Evolutionary conservation across 2,329 filamentous ascomycete genomes (phyloP).

Genomic region (Penicillium sp.): DNA sequence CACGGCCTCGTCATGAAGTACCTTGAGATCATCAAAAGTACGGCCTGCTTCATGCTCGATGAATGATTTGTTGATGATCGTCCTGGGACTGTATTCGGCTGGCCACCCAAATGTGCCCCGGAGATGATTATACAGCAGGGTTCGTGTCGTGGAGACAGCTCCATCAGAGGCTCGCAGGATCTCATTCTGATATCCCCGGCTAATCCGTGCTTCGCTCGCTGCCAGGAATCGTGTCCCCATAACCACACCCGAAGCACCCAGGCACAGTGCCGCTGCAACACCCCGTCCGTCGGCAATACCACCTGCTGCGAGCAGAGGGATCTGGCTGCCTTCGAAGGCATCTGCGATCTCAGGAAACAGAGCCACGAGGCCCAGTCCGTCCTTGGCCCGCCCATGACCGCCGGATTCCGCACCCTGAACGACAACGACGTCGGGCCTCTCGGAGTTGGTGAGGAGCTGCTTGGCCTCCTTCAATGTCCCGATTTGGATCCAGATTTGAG

Average conservation of each 20-base stretch:
- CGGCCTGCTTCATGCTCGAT: slow-evolving; percentile 46
- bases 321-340: slow-evolving; percentile 36
- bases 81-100: slow-evolving; percentile 59
- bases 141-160: slow-evolving; percentile 53
- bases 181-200: slow-evolving; percentile 55
- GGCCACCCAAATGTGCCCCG: slow-evolving; percentile 64
- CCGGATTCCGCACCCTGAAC: slow-evolving; percentile 59
- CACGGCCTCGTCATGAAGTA: slow-evolving; percentile 44
- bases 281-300: slow-evolving; percentile 58
- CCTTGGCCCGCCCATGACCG: slow-evolving; percentile 53
- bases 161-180: slow-evolving; percentile 56
- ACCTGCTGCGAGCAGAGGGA: slow-evolving; percentile 55
- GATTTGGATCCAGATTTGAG: slow-evolving; percentile 59
- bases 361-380: slow-evolving; percentile 53
- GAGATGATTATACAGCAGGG: slow-evolving; percentile 57
- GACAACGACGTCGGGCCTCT: slow-evolving; percentile 55
- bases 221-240: slow-evolving; percentile 68
- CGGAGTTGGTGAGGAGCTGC: slow-evolving; percentile 38
- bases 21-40: slow-evolving; percentile 51
- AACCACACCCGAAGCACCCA: slow-evolving; percentile 58
- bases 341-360: slow-evolving; percentile 57
- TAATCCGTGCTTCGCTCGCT: slow-evolving; percentile 52
- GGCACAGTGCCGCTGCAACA: slow-evolving; percentile 51
- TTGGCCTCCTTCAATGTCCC: slow-evolving; percentile 55
- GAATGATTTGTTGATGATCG: slow-evolving; percentile 60